phyloP scores from a whole-genome alignment of 1,284 basidiomycete genomes.

The Chalciporus sp. region DNA sequence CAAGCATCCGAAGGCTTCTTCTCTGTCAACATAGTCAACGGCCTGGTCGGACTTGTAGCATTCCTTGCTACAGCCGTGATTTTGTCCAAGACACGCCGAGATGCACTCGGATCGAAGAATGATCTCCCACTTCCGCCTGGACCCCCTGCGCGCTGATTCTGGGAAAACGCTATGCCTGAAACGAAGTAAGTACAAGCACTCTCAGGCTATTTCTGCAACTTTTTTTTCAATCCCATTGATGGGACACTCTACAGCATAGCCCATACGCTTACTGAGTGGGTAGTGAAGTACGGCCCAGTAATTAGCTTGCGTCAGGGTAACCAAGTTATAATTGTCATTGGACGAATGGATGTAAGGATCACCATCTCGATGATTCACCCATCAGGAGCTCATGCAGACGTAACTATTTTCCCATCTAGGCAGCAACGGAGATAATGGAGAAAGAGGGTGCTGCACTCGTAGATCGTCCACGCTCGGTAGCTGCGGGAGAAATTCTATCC shows the following conservation, averaged over 20 bases:
- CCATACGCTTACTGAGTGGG: slow-evolving; percentile 25
- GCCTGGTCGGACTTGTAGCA: slow-evolving; percentile 1
- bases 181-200: slow-evolving; percentile 16
- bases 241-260: slow-evolving; percentile 12
- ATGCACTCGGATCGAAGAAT: background rate
- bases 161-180: slow-evolving; percentile 24
- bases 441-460: slow-evolving; percentile 33
- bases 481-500: slow-evolving; percentile 31
- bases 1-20: background rate
- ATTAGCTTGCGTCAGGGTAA: slow-evolving; percentile 31
- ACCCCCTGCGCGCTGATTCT: slow-evolving; percentile 29
- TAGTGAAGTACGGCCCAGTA: slow-evolving; percentile 37
- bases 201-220: background rate
- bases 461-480: slow-evolving; percentile 36
- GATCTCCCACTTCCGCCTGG: slow-evolving; percentile 29
- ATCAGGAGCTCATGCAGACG: background rate
- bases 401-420: slow-evolving; percentile 11
- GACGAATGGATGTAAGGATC: slow-evolving; percentile 33
- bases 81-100: slow-evolving; percentile 4
- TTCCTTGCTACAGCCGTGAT: background rate
- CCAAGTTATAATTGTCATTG: slow-evolving; percentile 31
- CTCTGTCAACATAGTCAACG: background rate
- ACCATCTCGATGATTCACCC: background rate
- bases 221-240: background rate
- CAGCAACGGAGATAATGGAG: slow-evolving; percentile 38